Evolutionary conservation across 805 yeast species (phyloP).

Genomic region (Scheffersomyces stipitis): DNA sequence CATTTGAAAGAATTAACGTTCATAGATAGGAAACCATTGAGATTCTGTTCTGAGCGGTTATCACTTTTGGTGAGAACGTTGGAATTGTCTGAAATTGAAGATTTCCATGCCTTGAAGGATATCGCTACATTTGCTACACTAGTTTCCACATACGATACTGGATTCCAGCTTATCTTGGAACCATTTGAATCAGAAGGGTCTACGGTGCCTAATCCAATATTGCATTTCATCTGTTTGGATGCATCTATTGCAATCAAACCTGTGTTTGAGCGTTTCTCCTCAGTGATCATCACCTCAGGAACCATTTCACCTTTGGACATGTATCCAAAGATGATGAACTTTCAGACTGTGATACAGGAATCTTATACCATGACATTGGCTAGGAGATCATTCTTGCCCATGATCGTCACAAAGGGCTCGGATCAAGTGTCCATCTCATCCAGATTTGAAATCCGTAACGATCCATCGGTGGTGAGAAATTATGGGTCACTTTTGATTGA

Average conservation of each 20-base stretch:
- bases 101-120: constrained; percentile 88
- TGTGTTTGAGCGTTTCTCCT: constrained; percentile 86
- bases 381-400: constrained; percentile 87
- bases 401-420: constrained; percentile 95
- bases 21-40: constrained; percentile 86
- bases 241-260: constrained; percentile 98
- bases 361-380: constrained; percentile 96
- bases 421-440: constrained; percentile 98
- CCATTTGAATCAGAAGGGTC: constrained; percentile 93
- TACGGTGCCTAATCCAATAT: constrained; percentile 94
- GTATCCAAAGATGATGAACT: constrained; percentile 96
- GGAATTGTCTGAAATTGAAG: constrained; percentile 86
- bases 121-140: constrained; percentile 96
- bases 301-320: constrained; percentile 97
- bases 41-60: constrained; percentile 89
- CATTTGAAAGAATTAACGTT: constrained; percentile 92
- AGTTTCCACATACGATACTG: constrained; percentile 91
- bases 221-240: constrained; percentile 91
- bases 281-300: constrained; percentile 95
- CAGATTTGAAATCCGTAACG: constrained; percentile 93
- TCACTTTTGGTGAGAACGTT: constrained; percentile 86
- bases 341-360: constrained; percentile 89
- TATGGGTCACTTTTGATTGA: constrained; percentile 92
- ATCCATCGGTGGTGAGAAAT: constrained; percentile 95
- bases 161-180: constrained; percentile 87